These are phyloP conservation scores for Monilinia laxa DNA, from an alignment of 2,329 filamentous ascomycete species.

Conservation along the genomic window DNA sequence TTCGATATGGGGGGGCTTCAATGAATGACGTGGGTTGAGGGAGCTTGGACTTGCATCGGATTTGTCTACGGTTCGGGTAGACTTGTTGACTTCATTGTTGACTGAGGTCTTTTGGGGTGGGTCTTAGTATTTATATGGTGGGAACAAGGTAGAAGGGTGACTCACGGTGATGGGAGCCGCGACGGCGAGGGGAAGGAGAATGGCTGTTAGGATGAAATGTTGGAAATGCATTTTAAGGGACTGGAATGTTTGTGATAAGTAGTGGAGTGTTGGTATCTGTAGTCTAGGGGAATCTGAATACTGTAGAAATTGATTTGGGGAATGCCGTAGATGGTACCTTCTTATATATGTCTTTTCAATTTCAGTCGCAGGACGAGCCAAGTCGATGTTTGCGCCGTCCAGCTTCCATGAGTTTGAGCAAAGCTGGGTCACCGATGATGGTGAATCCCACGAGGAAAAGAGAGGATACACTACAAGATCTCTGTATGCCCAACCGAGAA, in stretches of 20 bases:
- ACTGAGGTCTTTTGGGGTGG: neutral
- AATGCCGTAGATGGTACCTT: neutral
- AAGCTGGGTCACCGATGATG: neutral
- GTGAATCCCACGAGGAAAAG: neutral
- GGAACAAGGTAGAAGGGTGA: too few species aligned
- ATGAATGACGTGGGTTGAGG: neutral
- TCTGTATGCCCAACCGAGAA: neutral
- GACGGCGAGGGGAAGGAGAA: neutral
- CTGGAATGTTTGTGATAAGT: neutral
- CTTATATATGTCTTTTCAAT: neutral
- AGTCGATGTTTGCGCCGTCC: neutral
- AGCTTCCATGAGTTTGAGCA: conserved; percentile 6
- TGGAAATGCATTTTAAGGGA: conserved; percentile 1
- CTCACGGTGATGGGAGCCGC: conserved; percentile 2
- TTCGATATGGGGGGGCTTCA: neutral
- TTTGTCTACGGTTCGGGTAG: neutral
- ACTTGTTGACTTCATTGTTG: neutral
- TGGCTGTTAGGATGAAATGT: neutral
- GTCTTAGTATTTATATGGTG: neutral
- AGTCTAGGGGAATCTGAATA: neutral
- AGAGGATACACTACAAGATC: neutral
- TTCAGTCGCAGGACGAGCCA: neutral
- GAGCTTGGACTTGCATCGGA: neutral
- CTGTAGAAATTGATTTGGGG: neutral
- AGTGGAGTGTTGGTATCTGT: neutral